Conservation (phyloP, 345 rosid species). For the Gossypium thurberi region DNA sequence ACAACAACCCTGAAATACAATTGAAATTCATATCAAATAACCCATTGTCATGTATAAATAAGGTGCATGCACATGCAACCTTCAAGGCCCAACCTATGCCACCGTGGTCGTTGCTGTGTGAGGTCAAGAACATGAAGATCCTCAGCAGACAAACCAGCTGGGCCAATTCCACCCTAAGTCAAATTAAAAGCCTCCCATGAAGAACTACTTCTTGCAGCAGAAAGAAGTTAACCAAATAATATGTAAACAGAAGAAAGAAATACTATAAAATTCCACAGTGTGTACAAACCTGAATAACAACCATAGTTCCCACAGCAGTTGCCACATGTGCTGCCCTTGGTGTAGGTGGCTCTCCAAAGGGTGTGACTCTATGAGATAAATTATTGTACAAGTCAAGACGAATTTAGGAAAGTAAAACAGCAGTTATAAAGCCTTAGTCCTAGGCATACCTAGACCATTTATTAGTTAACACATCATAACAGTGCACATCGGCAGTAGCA, state of each 20-base stretch:
- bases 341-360: slow-evolving; percentile 94
- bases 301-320: slow-evolving; percentile 98
- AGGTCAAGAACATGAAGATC: slow-evolving; percentile 99
- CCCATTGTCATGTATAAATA: not conserved
- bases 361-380: slow-evolving; percentile 52
- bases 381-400: not conserved
- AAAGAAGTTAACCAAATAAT: not conserved
- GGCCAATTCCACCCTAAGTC: slow-evolving; percentile 95
- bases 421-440: not conserved
- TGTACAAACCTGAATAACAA: slow-evolving; percentile 80
- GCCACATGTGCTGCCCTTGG: slow-evolving; percentile 99
- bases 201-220: slow-evolving; percentile 2
- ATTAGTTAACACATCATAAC: slow-evolving; percentile 86
- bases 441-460: slow-evolving; percentile 86
- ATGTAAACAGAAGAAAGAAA: not conserved
- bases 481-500: slow-evolving; percentile 99
- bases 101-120: slow-evolving; percentile 88
- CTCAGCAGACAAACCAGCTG: slow-evolving; percentile 98
- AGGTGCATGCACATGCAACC: slow-evolving; percentile 4
- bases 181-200: slow-evolving; percentile 16
- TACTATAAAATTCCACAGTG: not conserved
- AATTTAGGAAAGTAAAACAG: slow-evolving; percentile 1
- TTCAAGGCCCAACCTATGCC: slow-evolving; percentile 69
- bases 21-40: slow-evolving; percentile 5
- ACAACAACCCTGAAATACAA: slow-evolving; percentile 75